These are phyloP conservation scores for Phytophthora ohioensis DNA, from an alignment of 352 stramenopile species.

Conservation along the genomic window DNA sequence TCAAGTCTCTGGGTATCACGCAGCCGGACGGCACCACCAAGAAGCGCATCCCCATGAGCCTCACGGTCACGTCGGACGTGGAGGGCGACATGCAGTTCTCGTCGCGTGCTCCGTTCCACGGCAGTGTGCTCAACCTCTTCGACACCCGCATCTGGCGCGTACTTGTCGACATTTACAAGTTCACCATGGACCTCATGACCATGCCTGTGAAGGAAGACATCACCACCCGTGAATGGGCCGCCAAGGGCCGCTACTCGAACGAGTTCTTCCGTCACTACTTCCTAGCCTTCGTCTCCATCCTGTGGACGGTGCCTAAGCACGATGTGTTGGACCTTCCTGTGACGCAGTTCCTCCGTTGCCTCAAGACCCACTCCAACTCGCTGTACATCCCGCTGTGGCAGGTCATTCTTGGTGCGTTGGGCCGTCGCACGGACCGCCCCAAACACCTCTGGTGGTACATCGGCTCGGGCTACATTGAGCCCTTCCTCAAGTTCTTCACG, in stretches of 20 bases:
- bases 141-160: constrained; percentile 85
- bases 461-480: constrained; percentile 83
- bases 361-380: constrained; percentile 90
- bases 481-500: constrained; percentile 89
- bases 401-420: constrained; percentile 78
- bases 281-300: constrained; percentile 85
- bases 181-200: constrained; percentile 88
- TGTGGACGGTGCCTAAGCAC: constrained; percentile 88
- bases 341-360: constrained; percentile 87
- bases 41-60: constrained; percentile 89
- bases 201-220: constrained; percentile 82
- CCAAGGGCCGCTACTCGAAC: constrained; percentile 72
- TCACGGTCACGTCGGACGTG: constrained; percentile 87
- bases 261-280: constrained; percentile 92
- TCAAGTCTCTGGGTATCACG: constrained; percentile 87
- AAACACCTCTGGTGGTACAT: constrained; percentile 90
- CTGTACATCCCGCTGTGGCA: constrained; percentile 90
- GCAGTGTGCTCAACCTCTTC: constrained; percentile 70
- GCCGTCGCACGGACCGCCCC: constrained; percentile 77
- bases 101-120: constrained; percentile 79
- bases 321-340: constrained; percentile 86
- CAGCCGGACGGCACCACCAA: constrained; percentile 87
- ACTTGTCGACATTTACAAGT: constrained; percentile 88
- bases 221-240: constrained; percentile 82
- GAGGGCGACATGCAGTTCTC: constrained; percentile 88